Evolutionary conservation across 148 eudicot genomes (phyloP).

Genomic region (Nyssa sinensis): DNA sequence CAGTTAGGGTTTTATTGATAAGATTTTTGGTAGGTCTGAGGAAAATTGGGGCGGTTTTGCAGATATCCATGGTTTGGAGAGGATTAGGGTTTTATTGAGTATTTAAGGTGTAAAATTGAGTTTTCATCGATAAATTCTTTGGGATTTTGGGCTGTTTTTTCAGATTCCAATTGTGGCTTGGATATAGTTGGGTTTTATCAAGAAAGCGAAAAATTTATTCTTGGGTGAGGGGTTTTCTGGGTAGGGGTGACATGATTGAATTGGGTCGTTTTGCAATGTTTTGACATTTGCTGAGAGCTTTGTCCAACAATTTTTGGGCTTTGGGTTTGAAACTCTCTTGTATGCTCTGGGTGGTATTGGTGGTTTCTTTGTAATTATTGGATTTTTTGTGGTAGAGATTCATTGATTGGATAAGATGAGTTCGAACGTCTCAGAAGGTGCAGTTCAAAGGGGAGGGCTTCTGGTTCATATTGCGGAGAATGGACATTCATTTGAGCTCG

Average conservation of each 20-base stretch:
- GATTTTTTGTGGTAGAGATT: neutral
- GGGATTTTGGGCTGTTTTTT: conserved; percentile 7
- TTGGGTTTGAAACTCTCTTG: neutral
- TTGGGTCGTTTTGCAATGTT: conserved; percentile 4
- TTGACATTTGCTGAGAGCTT: conserved; percentile 4
- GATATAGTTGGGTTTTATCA: conserved; percentile 8
- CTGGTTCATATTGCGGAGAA: conserved; percentile 85
- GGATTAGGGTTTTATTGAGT: conserved; percentile 1
- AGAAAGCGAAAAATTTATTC: neutral
- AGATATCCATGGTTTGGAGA: conserved; percentile 11
- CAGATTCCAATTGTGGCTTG: neutral
- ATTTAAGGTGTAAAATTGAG: neutral
- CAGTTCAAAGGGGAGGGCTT: conserved; percentile 52
- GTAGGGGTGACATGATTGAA: neutral
- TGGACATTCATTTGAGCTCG: conserved; percentile 84
- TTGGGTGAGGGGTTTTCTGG: neutral
- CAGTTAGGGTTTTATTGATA: neutral
- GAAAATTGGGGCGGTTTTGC: neutral
- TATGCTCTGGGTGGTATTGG: conserved; percentile 6
- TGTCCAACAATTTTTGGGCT: neutral
- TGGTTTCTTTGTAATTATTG: neutral
- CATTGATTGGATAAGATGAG: conserved; percentile 49
- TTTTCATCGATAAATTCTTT: neutral
- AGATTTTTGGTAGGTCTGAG: neutral
- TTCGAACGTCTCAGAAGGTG: conserved; percentile 49